A percentile compares a stretch with the other conserved stretches of the same genome.
These are phyloP conservation scores for Mucor indicus DNA, from an alignment of 371 early-diverging fungal species.

Conservation along the genomic window DNA sequence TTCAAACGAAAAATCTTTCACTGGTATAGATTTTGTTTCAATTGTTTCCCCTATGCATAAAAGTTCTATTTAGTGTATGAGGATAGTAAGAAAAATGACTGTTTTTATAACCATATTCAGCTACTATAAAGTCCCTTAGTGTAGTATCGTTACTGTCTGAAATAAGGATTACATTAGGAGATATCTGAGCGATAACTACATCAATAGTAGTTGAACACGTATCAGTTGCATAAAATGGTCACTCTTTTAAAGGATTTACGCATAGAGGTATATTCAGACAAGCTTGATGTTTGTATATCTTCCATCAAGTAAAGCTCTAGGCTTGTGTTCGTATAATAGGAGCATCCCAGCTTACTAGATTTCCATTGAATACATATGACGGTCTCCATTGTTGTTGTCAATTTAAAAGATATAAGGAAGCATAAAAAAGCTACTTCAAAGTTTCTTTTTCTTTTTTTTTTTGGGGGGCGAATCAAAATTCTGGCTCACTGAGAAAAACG, in stretches of 20 bases:
- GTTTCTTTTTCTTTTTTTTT: neutral
- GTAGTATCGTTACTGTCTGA: conserved; percentile 1
- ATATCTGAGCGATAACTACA: conserved; percentile 7
- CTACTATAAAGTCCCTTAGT: neutral
- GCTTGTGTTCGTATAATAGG: conserved; percentile 41
- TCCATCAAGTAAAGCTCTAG: conserved; percentile 57
- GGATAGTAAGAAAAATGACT: neutral
- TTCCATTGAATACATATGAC: conserved; percentile 47
- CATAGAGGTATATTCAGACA: conserved; percentile 28
- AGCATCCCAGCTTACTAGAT: conserved; percentile 46
- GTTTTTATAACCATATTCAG: conserved; percentile 2
- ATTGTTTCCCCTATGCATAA: conserved; percentile 20
- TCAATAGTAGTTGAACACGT: neutral
- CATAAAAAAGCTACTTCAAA: neutral
- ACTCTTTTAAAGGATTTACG: conserved; percentile 24
- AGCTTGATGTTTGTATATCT: conserved; percentile 43
- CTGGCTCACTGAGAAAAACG: no score
- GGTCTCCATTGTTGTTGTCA: conserved; percentile 12
- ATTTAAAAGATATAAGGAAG: neutral
- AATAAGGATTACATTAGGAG: conserved; percentile 2
- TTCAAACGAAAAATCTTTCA: conserved; percentile 53
- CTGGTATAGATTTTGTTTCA: conserved; percentile 39
- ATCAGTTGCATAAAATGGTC: neutral
- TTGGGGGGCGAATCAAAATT: neutral
- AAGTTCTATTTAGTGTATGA: neutral